Evolutionary conservation across 495 filamentous ascomycete genomes (phyloP).

Genomic region (Aspergillus biplanus): DNA sequence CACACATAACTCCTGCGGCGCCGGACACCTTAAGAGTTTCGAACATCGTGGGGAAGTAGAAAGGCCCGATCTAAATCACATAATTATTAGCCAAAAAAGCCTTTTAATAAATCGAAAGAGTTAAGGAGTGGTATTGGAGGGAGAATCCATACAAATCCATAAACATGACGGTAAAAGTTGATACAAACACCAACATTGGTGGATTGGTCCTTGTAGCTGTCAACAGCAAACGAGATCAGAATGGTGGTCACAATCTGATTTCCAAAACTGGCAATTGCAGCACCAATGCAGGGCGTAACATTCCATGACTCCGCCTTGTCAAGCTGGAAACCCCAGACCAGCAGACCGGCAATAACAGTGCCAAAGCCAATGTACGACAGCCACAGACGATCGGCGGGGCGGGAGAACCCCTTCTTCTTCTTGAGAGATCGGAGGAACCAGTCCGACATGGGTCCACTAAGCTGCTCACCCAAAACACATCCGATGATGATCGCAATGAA

Average conservation of each 20-base stretch:
- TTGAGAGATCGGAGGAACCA: constrained; percentile 27
- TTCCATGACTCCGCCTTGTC: constrained; percentile 35
- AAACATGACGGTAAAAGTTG: constrained; percentile 37
- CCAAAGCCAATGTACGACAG: constrained; percentile 37
- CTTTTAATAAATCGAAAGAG: background rate
- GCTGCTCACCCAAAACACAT: constrained; percentile 39
- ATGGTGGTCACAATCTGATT: constrained; percentile 42
- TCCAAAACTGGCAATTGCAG: constrained; percentile 39
- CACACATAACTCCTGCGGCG: constrained; percentile 38
- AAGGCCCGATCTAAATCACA: constrained; percentile 32
- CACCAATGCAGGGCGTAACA: constrained; percentile 38
- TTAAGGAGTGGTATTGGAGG: background rate
- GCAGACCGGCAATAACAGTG: constrained; percentile 30
- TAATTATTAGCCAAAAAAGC: background rate
- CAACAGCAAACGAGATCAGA: constrained; percentile 36
- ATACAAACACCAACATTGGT: constrained; percentile 38
- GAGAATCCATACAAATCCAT: constrained; percentile 36
- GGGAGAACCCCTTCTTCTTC: constrained; percentile 20
- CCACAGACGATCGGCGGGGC: constrained; percentile 39
- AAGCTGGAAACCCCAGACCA: constrained; percentile 37
- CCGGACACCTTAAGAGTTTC: constrained; percentile 30
- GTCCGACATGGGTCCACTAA: constrained; percentile 38
- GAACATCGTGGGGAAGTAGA: constrained; percentile 42
- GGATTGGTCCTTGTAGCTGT: constrained; percentile 32
- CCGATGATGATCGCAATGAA: constrained; percentile 44